Evolutionary conservation across 371 early-diverging fungal genomes (phyloP).

Genomic region (Rhizopus sp.): DNA sequence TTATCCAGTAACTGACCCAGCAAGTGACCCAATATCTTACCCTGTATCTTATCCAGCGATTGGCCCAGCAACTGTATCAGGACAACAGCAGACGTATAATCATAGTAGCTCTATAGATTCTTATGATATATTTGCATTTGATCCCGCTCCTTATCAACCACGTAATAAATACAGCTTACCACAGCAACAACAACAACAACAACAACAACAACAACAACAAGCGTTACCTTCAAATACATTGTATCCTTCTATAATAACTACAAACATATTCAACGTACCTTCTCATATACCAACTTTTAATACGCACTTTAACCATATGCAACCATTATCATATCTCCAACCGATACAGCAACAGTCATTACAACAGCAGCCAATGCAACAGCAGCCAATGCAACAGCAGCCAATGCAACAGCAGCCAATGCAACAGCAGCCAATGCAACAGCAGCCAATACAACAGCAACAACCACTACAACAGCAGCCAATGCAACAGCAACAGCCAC

Average conservation of each 20-base stretch:
- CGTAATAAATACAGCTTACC: neutral
- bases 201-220: neutral
- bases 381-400: slow-evolving; percentile 13
- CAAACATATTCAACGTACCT: no score
- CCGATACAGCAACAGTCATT: no score
- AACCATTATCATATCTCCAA: no score
- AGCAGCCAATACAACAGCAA: slow-evolving; percentile 3
- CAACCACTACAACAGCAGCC: slow-evolving; percentile 12
- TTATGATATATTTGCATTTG: slow-evolving; percentile 1
- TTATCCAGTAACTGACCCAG: no score
- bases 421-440: slow-evolving; percentile 10
- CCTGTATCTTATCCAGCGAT: no score
- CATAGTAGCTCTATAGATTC: neutral
- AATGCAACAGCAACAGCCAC: slow-evolving; percentile 20
- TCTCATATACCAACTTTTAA: no score
- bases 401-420: slow-evolving; percentile 19
- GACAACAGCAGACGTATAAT: no score
- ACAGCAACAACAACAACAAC: slow-evolving; percentile 7
- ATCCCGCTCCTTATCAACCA: neutral
- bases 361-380: neutral
- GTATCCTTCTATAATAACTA: no score
- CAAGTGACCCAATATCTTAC: no score
- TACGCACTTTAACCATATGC: no score
- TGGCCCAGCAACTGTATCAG: no score
- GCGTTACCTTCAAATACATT: no score